These are phyloP conservation scores for Xylariaceae sp. DNA, from an alignment of 2,329 filamentous ascomycete species.

Conservation along the genomic window DNA sequence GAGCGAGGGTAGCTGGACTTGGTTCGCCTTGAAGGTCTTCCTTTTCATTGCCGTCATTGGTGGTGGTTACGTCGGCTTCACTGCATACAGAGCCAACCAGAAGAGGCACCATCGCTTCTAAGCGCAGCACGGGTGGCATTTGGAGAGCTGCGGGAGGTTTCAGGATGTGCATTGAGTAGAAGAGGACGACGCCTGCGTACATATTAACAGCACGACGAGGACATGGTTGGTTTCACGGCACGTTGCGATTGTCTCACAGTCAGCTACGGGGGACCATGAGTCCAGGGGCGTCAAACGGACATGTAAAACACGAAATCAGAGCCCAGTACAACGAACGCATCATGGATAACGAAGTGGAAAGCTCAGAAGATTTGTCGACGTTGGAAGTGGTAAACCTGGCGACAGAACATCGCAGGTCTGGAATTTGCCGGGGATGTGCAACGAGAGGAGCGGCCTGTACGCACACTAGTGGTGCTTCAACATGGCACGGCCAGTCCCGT, in stretches of 20 bases:
- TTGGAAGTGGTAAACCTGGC: not conserved
- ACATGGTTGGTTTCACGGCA: constrained; percentile 13
- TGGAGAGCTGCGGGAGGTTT: not conserved
- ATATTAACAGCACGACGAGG: constrained; percentile 23
- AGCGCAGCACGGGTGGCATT: constrained; percentile 6
- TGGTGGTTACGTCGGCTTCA: constrained; percentile 80
- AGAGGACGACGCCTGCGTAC: constrained; percentile 19
- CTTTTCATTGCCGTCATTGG: constrained; percentile 65
- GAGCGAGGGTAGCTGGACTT: constrained; percentile 50
- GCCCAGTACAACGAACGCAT: constrained; percentile 21
- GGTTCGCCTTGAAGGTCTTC: constrained; percentile 74
- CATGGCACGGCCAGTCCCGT: not conserved
- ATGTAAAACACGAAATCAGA: constrained; percentile 28
- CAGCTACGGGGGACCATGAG: constrained; percentile 18
- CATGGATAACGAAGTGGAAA: constrained; percentile 17
- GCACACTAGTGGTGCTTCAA: not conserved
- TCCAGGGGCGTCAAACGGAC: constrained; percentile 23
- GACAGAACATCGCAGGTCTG: not conserved
- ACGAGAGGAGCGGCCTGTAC: not conserved
- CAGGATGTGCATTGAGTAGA: constrained; percentile 9
- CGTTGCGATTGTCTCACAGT: constrained; percentile 19
- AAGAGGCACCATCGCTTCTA: constrained; percentile 56
- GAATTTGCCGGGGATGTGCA: not conserved
- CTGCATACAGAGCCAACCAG: constrained; percentile 67
- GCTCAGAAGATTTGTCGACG: not conserved